Conservation (phyloP, 2,329 filamentous ascomycete species). For the Aaosphaeria arxii region DNA sequence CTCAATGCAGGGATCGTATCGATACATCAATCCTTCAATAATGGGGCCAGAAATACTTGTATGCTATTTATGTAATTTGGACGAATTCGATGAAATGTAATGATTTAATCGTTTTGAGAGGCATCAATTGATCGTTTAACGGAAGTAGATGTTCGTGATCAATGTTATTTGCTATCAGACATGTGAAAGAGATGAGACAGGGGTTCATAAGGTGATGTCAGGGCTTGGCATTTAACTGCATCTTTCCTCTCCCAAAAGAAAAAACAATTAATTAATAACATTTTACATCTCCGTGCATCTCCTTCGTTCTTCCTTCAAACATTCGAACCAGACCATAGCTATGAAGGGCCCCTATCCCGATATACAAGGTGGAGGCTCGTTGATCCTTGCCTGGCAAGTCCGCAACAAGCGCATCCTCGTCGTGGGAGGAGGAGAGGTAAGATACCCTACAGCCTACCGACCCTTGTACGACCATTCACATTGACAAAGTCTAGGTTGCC, state of each 20-base stretch:
- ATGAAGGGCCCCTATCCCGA: constrained; percentile 65
- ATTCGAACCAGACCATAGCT: constrained; percentile 10
- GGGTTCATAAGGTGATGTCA: neutral
- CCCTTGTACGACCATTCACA: neutral
- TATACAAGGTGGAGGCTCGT: constrained; percentile 84
- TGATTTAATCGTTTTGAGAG: too few relatives aligned
- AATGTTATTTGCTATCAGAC: neutral
- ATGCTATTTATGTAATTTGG: too few relatives aligned
- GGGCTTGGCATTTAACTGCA: neutral
- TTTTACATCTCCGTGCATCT: constrained; percentile 21
- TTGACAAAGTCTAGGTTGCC: constrained; percentile 65
- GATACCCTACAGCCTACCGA: constrained; percentile 18
- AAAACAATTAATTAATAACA: neutral
- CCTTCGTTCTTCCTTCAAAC: neutral
- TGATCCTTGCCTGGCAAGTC: constrained; percentile 96
- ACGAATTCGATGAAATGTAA: too few relatives aligned
- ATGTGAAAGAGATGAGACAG: too few relatives aligned
- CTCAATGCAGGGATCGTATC: too few relatives aligned
- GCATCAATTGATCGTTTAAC: too few relatives aligned
- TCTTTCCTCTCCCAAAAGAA: neutral
- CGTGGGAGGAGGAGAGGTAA: constrained; percentile 89
- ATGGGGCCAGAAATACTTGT: too few relatives aligned
- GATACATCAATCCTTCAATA: too few relatives aligned
- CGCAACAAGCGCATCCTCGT: constrained; percentile 86
- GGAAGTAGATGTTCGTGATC: neutral